Evolutionary conservation across 305 asterid genomes (phyloP), one percentile per base, ranked within the genome.

Genomic region (Fraxinus ornus): DNA sequence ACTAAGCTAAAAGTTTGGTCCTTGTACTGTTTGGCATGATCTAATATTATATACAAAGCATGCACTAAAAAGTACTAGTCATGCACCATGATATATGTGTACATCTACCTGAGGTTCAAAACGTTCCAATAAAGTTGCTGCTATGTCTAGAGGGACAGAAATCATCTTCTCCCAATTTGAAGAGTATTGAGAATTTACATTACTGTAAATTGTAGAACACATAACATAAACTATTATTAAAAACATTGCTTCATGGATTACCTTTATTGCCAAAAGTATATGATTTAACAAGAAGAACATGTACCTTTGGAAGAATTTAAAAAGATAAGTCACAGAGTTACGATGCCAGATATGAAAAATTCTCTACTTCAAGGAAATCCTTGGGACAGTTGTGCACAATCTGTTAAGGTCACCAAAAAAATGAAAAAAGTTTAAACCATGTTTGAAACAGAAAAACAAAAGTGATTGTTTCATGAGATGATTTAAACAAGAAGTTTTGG

Each of bases 341-440:
- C 71, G 92, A 82, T 71, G 93, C 91, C 91, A 92, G 83, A 82
- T 83, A 91, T 72, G 92, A 84, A 78, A 91, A 91, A 70, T 78
- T 86, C 84, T 92, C 98, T 30, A 84, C 85, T 78, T 85, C 91
- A 55, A 97, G 89, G 89, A 93, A 93, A 79, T 93, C 93, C 76
- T 85, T 83, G 57, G 99, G 97, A 86, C 99, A 94, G 75, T 90
- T 90, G 88, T 89, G 94, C 89, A 91, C 86, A 86, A 97, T 94
- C 99, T 97, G 92, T 39, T n/a, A 88, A 78, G 83, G 72, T 75
- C 88, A 89, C 37, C 84, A 88, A 84, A 84, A 88, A 84, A 78
- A 85, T 74, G 76, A 87, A 77, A 39, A 75, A 84, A 77, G 73
- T 70, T 79, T 81, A 17, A 82, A 52, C 44, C 81, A 84, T 73